Evolutionary conservation across 2,329 filamentous ascomycete genomes (phyloP).

Genomic region (Chrysoporthe austroafricana): DNA sequence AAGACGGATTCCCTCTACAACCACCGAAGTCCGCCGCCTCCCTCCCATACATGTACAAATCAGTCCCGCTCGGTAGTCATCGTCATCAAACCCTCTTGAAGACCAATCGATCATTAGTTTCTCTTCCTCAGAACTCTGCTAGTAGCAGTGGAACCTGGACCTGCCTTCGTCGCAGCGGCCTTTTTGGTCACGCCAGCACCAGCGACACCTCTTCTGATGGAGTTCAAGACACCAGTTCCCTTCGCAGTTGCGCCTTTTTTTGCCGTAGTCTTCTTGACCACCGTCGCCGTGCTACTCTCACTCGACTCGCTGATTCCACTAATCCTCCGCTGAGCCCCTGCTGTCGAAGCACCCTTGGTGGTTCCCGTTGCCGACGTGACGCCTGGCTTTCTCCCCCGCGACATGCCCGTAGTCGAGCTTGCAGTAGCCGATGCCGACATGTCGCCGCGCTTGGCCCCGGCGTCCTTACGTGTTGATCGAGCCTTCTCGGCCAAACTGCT

Average conservation of each 20-base stretch:
- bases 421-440: conserved; percentile 40
- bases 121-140: conserved; percentile 61
- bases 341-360: conserved; percentile 40
- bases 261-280: conserved; percentile 58
- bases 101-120: conserved; percentile 27
- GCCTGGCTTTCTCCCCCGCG: conserved; percentile 22
- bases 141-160: conserved; percentile 43
- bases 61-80: background rate
- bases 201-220: conserved; percentile 56
- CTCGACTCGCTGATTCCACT: conserved; percentile 67
- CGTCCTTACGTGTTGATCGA: conserved; percentile 53
- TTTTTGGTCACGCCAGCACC: conserved; percentile 53
- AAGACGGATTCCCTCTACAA: background rate
- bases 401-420: conserved; percentile 41
- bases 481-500: conserved; percentile 65
- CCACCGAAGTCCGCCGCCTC: background rate
- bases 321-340: conserved; percentile 54
- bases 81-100: background rate
- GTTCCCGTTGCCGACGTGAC: conserved; percentile 40
- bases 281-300: conserved; percentile 66
- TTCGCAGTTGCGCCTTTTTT: conserved; percentile 45
- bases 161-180: conserved; percentile 47
- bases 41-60: background rate
- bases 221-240: conserved; percentile 55
- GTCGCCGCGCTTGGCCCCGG: conserved; percentile 24